Base-by-base conservation (phyloP, 441 rosid genomes). In the Gossypium schwendimanii region DNA sequence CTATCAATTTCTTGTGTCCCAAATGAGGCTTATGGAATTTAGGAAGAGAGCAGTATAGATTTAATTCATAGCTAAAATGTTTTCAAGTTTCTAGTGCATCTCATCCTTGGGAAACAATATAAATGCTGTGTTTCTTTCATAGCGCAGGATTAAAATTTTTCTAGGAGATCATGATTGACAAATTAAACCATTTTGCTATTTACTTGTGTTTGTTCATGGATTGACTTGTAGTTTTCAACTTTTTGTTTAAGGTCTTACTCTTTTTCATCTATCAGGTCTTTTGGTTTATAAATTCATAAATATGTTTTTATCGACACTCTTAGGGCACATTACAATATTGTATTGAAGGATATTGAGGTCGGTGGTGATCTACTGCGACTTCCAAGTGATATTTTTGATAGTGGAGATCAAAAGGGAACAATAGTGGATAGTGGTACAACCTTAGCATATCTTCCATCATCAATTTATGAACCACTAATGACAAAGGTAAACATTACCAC, bases 391-490 rank as follows among this genome's bases (percentile, higher is more conserved):
- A 49, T 77, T 28, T 85, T 89, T 78, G 87, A 80, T 55, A 49
- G 78, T 20, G 90, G 89, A 75, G 87, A 83, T 52, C 79, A 54
- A 31, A 88, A 69, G 72, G 96, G 90, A 81, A 84, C 97, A n/a
- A 89, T 94, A 79, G 78, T 94, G 39, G 99, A 92, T 70, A 91
- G 98, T 75, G 99, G 99, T 73, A 94, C 99, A 61, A 91, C 97
- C 70, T 78, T 94, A 81, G 90, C 94, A 70, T 94, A 91, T 84
- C 88, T 94, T 76, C 97, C 99, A 3, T 73, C 71, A 4, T 70
- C 55, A 33, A 82, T 92, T 61, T 92, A 77, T 77, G 77, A 86
- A 21, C 71, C 87, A 41, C 2, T 94, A 75, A 71, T 89, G 85
- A 61, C 4, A 52, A 70, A 81, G 89, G 94, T 89, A 54, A 65